phyloP scores from a whole-genome alignment of 106 monocot genomes.

The Gastrodia elata region DNA sequence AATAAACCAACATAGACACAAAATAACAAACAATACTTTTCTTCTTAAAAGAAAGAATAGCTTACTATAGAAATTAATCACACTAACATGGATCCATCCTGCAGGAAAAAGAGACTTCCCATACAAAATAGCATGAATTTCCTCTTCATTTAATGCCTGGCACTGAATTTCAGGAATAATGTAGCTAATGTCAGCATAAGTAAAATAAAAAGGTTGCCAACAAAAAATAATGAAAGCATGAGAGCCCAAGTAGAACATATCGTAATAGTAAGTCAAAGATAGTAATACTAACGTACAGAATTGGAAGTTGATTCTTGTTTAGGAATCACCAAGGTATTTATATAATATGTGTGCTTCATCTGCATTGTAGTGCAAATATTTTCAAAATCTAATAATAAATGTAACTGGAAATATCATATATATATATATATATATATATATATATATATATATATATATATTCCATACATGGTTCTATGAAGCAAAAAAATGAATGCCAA shows the following conservation, averaged over 20 bases:
- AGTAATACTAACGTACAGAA: slow-evolving; percentile 45
- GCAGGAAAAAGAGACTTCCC: slow-evolving; percentile 64
- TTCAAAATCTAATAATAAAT: background rate
- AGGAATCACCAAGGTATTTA: slow-evolving; percentile 76
- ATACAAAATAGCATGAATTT: slow-evolving; percentile 65
- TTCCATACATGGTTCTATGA: background rate
- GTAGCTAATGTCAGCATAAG: background rate
- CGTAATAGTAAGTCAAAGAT: background rate
- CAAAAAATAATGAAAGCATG: background rate
- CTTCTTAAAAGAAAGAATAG: background rate
- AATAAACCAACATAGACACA: background rate
- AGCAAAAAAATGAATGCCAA: background rate
- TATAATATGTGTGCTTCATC: slow-evolving; percentile 65
- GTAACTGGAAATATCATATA: background rate
- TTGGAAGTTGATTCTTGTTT: slow-evolving; percentile 85
- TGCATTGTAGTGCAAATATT: slow-evolving; percentile 22
- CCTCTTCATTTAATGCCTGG: slow-evolving; percentile 83
- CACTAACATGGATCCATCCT: slow-evolving; percentile 96
- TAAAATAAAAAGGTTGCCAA: background rate
- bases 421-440: slow-evolving; percentile 5
- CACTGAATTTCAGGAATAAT: slow-evolving; percentile 44
- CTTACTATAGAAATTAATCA: background rate
- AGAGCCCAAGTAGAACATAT: background rate
- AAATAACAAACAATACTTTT: background rate
- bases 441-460: background rate